Percentiles rank a stretch among this genome's conserved stretches.
These are phyloP conservation scores for Ceratobasidium sp. DNA, from an alignment of 1,284 basidiomycete genomes.

Conservation along the genomic window DNA sequence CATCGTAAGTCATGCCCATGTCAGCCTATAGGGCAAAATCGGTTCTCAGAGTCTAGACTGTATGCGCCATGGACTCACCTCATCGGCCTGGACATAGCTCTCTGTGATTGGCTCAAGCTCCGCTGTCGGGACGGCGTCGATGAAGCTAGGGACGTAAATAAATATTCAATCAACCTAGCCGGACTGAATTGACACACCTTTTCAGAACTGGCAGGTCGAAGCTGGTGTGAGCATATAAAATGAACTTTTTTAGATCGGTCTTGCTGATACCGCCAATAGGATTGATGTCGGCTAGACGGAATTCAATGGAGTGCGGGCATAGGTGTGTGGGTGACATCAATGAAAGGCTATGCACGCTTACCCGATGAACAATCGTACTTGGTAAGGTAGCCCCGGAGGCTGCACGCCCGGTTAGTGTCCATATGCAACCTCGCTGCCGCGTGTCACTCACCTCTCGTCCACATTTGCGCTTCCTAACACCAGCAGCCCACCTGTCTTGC, in stretches of 20 bases:
- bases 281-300: slow-evolving; percentile 88
- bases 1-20: slow-evolving; percentile 99
- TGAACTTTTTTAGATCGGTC: slow-evolving; percentile 96
- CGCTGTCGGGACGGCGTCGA: slow-evolving; percentile 93
- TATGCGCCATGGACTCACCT: slow-evolving; percentile 64
- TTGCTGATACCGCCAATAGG: slow-evolving; percentile 99
- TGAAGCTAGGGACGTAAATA: slow-evolving; percentile 70
- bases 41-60: slow-evolving; percentile 7
- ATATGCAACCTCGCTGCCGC: slow-evolving; percentile 26
- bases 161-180: slow-evolving; percentile 23
- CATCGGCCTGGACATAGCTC: slow-evolving; percentile 94
- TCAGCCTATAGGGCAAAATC: slow-evolving; percentile 71
- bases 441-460: slow-evolving; percentile 82
- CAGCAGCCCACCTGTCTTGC: slow-evolving; percentile 86
- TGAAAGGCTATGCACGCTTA: slow-evolving; percentile 54
- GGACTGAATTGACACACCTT: slow-evolving; percentile 63
- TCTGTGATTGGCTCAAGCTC: slow-evolving; percentile 97
- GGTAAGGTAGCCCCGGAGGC: slow-evolving; percentile 95
- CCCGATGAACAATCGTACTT: slow-evolving; percentile 97
- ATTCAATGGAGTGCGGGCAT: slow-evolving; percentile 24
- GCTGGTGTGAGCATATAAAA: slow-evolving; percentile 81
- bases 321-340: not conserved
- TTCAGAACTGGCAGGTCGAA: slow-evolving; percentile 90
- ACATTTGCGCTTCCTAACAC: slow-evolving; percentile 98
- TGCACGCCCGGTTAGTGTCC: slow-evolving; percentile 54